phyloP scores from a whole-genome alignment of 345 rosid species.

The Salix koriyanagi region DNA sequence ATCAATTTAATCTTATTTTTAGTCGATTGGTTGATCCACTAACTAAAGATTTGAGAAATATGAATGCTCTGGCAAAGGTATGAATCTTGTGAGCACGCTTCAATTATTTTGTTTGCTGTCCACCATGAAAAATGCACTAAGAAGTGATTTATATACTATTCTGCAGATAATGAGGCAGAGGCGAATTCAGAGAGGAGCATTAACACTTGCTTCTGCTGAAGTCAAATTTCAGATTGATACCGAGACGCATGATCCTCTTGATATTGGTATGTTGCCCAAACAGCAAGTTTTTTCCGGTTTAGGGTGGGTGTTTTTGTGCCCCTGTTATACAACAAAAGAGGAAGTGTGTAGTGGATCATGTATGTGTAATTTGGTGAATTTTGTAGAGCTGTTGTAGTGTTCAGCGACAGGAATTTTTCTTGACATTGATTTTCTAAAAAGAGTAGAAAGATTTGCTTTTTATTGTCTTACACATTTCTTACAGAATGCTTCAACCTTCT shows the following conservation, averaged over 20 bases:
- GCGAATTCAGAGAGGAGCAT: conserved; percentile 89
- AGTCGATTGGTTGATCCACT: conserved; percentile 82
- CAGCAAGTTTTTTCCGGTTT: background rate
- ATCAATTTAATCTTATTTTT: conserved; percentile 27
- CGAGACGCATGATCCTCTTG: conserved; percentile 98
- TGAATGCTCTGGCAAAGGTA: conserved; percentile 96
- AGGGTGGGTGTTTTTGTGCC: no score
- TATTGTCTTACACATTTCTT: background rate
- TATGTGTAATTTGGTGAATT: no score
- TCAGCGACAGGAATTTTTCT: no score
- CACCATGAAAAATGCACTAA: conserved; percentile 5
- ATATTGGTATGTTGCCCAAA: conserved; percentile 58
- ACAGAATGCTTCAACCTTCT: background rate
- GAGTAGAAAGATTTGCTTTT: background rate
- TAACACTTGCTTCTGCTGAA: conserved; percentile 98
- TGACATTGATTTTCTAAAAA: no score
- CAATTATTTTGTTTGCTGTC: conserved; percentile 4
- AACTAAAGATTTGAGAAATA: conserved; percentile 86
- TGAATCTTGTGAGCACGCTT: conserved; percentile 4
- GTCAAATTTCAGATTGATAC: conserved; percentile 98
- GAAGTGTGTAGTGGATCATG: no score
- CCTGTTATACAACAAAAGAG: no score
- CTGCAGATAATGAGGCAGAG: conserved; percentile 91
- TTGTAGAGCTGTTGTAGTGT: no score
- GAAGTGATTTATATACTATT: conserved; percentile 16